Base-by-base conservation (phyloP, 2,329 filamentous ascomycete species). In the Tothia fuscella region DNA sequence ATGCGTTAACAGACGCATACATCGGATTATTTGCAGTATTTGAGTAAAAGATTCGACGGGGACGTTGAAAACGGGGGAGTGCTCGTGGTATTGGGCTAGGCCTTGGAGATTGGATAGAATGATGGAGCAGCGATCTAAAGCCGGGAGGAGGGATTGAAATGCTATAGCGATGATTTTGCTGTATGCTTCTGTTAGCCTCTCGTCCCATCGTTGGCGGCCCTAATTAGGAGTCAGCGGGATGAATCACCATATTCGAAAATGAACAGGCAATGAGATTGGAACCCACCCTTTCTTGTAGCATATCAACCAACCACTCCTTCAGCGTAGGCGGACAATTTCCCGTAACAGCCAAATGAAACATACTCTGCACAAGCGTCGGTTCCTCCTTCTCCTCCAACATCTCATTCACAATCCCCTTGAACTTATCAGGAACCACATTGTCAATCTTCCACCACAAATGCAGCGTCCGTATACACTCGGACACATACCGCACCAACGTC, bases 151-250 rank as follows among this genome's bases (percentile, higher is more conserved):
- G 56, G 93, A 88, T 55, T 94, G 81, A 54, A 94, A 88, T 0
- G 87, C 69, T 10, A 96, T 69, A 40, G 76, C 74, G 38, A 86
- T 76, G 7, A 96, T 70, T 41, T 77, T 80, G 46, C 84, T 78
- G 16, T 95, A 79, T 1, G 87, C 85, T 3, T 77, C 76, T 2
- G 75, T 71, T 2, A 93, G 82, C 5, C 83, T 80, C 54, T 89
- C 93, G 48, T 96, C 88, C 91, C 91, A 98, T 37, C 91, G 72
- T 61, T 94, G 95, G 52, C 93, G 84, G 1, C 87, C 87, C 81
- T 91, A 30, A 38, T 12, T n/a, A n/a, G n/a, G n/a, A n/a, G n/a
- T n/a, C n/a, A n/a, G 12, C 21, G 22, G 5, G 14, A 17, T 37
- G 35, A 25, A 12, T 25, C 22, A 16, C 20, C 13, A 37, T 10